Base-by-base conservation (phyloP, 2,329 filamentous ascomycete species). In the Exophiala mesophila region DNA sequence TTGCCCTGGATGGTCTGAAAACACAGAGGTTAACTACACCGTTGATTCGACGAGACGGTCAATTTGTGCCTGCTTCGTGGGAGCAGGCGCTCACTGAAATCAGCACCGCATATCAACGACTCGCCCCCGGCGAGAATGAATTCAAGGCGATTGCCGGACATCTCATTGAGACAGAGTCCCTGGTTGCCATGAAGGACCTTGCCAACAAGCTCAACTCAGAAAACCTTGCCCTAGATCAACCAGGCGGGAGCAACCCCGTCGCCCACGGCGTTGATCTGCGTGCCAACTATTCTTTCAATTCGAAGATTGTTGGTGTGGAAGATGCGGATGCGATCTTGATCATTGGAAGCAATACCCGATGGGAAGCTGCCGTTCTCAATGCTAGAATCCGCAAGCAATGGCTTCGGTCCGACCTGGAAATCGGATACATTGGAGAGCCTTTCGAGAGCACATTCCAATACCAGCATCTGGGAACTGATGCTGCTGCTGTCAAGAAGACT, bases 381-480 rank as follows among this genome's bases (percentile, higher is more conserved):
- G 89, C 90, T 52, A 86, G 92, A 55, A 98, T 98, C 62, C 80
- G 92, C 60, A 98, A 98, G 75, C 89, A 96, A 67, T 98, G 90
- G 85, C 74, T 98, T 56, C 83, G 89, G 56, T 96, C 92, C 24
- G 89, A 97, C 57, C 80, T 98, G 17, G 85, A 97, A 65, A 80
- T 98, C 57, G 92, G 84, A 53, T 79, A 96, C 45, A 82, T 98
- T 55, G 92, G 92, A 52, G 85, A 96, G 71, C 70, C 82, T 28
- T 98, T 90, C 66, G 81, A 94, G 36, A 94, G 89, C 43, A 98
- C 89, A 21, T 98, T 97, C 60, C 89, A 95, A 57, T 94, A 90
- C 59, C 83, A 94, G 67, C 87, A 96, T 61, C 78, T 97, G 29
- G 92, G 92, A 54, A 71, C 76, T 38, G 85, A 90, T 64, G 77